Evolutionary conservation across 2,329 filamentous ascomycete species (phyloP).

Genomic region (Metarhizium guizhouense): DNA sequence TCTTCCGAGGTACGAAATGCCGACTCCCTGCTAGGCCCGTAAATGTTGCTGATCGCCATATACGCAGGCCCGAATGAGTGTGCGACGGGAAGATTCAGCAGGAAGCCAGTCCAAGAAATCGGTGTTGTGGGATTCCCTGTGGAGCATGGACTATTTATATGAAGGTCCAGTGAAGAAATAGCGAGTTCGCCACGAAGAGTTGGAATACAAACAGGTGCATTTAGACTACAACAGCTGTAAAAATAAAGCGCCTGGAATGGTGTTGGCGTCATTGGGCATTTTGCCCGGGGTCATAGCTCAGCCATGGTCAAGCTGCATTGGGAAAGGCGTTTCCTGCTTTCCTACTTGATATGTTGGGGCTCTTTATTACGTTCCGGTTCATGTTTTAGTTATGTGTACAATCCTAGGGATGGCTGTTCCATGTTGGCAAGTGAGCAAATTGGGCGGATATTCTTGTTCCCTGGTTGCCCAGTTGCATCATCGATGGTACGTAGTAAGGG

Average conservation of each 20-base stretch:
- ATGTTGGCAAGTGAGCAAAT: neutral
- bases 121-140: constrained; percentile 53
- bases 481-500: neutral
- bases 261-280: neutral
- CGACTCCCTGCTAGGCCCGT: constrained; percentile 42
- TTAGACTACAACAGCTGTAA: neutral
- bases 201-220: neutral
- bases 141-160: constrained; percentile 50
- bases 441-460: neutral
- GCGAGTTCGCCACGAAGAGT: neutral
- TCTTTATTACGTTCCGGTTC: neutral
- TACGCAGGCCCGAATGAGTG: constrained; percentile 16
- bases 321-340: neutral
- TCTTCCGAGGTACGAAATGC: constrained; percentile 44
- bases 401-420: neutral
- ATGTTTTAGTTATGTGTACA: too few relatives aligned
- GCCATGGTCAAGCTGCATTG: neutral
- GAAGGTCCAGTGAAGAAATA: constrained; percentile 30
- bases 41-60: constrained; percentile 14
- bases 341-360: neutral
- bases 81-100: constrained; percentile 29
- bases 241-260: neutral
- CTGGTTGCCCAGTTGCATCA: neutral
- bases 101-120: constrained; percentile 39
- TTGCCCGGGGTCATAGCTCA: neutral